These are phyloP conservation scores for Auxenochlorella protothecoides DNA, from an alignment of 139 green algal genomes.

Conservation along the genomic window DNA sequence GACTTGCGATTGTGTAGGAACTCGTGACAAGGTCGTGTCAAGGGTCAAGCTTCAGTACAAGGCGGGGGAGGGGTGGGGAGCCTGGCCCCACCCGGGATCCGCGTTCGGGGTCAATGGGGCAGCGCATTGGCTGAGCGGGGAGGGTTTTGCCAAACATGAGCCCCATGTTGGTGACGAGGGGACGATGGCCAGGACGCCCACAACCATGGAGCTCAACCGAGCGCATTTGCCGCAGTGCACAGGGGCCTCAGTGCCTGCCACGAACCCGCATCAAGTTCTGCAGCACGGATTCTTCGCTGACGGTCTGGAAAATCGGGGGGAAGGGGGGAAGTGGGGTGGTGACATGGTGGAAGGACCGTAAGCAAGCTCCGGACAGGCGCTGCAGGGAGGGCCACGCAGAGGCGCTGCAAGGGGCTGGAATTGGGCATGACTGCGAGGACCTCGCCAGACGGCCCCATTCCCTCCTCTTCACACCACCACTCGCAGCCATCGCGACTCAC, in stretches of 20 bases:
- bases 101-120: too few relatives aligned
- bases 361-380: not conserved
- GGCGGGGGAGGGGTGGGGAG: too few relatives aligned
- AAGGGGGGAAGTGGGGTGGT: not conserved
- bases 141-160: not conserved
- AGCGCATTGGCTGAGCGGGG: not conserved
- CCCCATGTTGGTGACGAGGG: not conserved
- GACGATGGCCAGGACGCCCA: too few relatives aligned
- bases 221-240: not conserved
- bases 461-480: not conserved
- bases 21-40: too few relatives aligned
- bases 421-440: not conserved
- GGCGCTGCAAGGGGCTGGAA: not conserved
- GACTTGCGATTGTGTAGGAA: too few relatives aligned
- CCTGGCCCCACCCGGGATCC: too few relatives aligned
- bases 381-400: too few relatives aligned
- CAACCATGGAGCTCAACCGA: not conserved
- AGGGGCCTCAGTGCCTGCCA: slow-evolving; percentile 4
- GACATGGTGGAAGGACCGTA: not conserved
- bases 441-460: not conserved
- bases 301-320: slow-evolving; percentile 6
- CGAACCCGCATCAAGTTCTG: slow-evolving; percentile 18
- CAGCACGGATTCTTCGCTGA: slow-evolving; percentile 24
- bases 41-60: too few relatives aligned
- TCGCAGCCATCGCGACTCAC: slow-evolving; percentile 2